These are phyloP conservation scores for Hypocreales sp. DNA, from an alignment of 2,329 filamentous ascomycete species.

Conservation along the genomic window DNA sequence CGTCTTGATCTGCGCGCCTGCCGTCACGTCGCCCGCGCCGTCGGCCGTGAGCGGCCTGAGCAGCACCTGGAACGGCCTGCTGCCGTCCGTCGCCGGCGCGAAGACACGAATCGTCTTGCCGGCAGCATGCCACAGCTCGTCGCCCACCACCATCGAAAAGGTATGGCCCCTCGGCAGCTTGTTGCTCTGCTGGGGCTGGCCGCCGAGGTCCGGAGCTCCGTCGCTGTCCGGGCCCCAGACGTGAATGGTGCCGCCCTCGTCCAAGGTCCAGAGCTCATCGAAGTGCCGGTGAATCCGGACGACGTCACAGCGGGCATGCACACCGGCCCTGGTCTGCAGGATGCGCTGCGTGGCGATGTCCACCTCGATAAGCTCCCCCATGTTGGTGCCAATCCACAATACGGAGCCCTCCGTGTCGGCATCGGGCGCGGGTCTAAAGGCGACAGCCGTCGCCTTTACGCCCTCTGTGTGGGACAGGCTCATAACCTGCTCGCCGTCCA, in stretches of 20 bases:
- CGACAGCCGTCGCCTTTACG: conserved; percentile 63
- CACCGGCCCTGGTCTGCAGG: conserved; percentile 49
- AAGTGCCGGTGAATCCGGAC: conserved; percentile 74
- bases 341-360: conserved; percentile 64
- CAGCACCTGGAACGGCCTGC: conserved; percentile 59
- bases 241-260: conserved; percentile 73
- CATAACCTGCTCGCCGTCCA: conserved; percentile 68
- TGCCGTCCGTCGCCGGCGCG: conserved; percentile 52
- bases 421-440: conserved; percentile 69
- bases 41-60: conserved; percentile 54
- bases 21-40: conserved; percentile 73
- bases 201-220: conserved; percentile 58
- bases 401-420: conserved; percentile 67
- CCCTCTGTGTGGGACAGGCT: conserved; percentile 75
- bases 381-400: conserved; percentile 81
- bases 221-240: conserved; percentile 69
- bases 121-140: conserved; percentile 73
- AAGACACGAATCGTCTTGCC: conserved; percentile 83
- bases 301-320: conserved; percentile 67
- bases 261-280: conserved; percentile 86
- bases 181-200: conserved; percentile 57
- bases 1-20: conserved; percentile 59
- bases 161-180: conserved; percentile 68
- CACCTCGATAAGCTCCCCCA: conserved; percentile 78
- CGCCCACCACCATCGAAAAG: conserved; percentile 76